These are phyloP conservation scores for Brasilioporus rufonigricans DNA, from an alignment of 768 basidiomycete species.

Conservation along the genomic window DNA sequence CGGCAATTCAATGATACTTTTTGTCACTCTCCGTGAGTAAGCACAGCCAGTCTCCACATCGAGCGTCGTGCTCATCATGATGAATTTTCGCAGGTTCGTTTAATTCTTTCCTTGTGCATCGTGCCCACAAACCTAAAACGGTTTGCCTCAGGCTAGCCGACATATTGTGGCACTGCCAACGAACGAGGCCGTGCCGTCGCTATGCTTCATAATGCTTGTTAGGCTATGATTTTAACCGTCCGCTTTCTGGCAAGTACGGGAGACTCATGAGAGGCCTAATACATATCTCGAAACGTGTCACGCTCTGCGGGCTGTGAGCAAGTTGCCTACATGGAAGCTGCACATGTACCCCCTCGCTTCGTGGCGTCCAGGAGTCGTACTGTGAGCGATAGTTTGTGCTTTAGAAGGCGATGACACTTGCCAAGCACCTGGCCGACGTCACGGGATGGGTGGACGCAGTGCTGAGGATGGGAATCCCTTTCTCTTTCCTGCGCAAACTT, in stretches of 20 bases:
- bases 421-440: not conserved
- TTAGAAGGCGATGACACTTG: not conserved
- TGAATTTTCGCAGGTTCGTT: not conserved
- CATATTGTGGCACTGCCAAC: not conserved
- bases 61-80: not conserved
- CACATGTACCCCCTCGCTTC: not conserved
- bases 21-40: not conserved
- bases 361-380: not conserved
- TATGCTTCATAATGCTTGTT: not conserved
- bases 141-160: not conserved
- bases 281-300: not conserved
- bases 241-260: not conserved
- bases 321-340: too few relatives aligned
- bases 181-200: not conserved
- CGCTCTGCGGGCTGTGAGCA: not conserved
- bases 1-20: not conserved
- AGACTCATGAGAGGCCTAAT: not conserved
- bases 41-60: not conserved
- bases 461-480: not conserved
- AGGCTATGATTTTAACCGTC: not conserved
- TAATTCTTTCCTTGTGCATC: not conserved
- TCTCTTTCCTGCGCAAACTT: not conserved
- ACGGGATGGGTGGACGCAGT: not conserved
- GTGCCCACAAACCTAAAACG: not conserved
- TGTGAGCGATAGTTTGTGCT: not conserved